These are phyloP conservation scores for Selaginella moellendorffii DNA, from an alignment of 75 land plant genomes.

Conservation along the genomic window DNA sequence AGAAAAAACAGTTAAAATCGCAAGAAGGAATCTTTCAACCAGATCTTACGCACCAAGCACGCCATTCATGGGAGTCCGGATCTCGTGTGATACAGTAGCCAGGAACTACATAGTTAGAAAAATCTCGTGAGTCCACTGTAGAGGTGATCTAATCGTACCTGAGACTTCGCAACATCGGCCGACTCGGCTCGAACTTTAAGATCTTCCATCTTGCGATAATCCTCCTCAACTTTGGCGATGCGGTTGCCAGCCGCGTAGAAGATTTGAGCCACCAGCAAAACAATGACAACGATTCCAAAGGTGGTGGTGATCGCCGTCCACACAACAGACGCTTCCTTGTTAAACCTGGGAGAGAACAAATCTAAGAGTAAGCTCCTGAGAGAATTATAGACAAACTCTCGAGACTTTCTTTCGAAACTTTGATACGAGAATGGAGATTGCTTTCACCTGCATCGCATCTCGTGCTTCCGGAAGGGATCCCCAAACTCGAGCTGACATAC, in stretches of 20 bases:
- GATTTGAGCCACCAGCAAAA: constrained; percentile 44
- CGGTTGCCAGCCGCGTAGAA: constrained; percentile 50
- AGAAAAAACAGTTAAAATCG: too few relatives aligned
- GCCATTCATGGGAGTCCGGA: constrained; percentile 99
- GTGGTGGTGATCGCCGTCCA: constrained; percentile 46
- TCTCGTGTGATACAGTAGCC: constrained; percentile 97
- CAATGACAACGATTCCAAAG: constrained; percentile 40
- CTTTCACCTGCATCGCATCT: constrained; percentile 74
- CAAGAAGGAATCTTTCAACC: background rate
- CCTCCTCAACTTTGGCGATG: constrained; percentile 58
- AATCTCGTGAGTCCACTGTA: background rate
- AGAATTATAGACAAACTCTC: too few relatives aligned
- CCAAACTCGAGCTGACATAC: constrained; percentile 46
- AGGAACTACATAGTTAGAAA: constrained; percentile 44
- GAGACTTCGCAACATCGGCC: constrained; percentile 86
- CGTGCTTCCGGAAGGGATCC: constrained; percentile 64
- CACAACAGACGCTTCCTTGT: constrained; percentile 46
- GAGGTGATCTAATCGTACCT: too few relatives aligned
- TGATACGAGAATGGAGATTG: too few relatives aligned
- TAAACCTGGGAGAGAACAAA: constrained; percentile 32
- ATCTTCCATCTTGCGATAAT: constrained; percentile 55
- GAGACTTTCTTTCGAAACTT: too few relatives aligned
- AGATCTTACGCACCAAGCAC: constrained; percentile 56
- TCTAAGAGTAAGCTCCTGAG: too few relatives aligned
- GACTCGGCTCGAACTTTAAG: constrained; percentile 67